phyloP scores from a whole-genome alignment of 2,329 filamentous ascomycete species.

The Ascochyta clinopodiicola region DNA sequence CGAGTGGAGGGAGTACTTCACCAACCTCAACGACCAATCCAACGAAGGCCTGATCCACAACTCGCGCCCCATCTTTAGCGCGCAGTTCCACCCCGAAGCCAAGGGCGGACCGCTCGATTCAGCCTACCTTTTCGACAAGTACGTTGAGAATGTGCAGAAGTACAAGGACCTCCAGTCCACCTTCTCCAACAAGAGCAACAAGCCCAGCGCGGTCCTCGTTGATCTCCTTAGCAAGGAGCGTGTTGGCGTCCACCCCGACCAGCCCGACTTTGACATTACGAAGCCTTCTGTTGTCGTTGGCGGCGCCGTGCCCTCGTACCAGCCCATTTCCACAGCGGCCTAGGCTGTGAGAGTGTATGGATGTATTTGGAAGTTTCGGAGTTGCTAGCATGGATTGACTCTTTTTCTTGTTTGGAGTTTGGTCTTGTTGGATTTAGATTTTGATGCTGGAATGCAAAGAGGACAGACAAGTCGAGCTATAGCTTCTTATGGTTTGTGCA shows the following conservation, averaged over 20 bases:
- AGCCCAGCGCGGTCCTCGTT: slow-evolving; percentile 84
- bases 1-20: slow-evolving; percentile 98
- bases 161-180: slow-evolving; percentile 85
- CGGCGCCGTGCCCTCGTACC: slow-evolving; percentile 38
- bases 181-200: slow-evolving; percentile 80
- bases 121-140: slow-evolving; percentile 95
- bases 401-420: neutral
- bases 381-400: neutral
- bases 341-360: slow-evolving; percentile 9
- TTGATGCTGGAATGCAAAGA: neutral
- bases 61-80: slow-evolving; percentile 94
- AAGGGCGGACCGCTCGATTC: slow-evolving; percentile 97
- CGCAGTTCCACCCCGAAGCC: slow-evolving; percentile 98
- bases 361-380: neutral
- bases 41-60: slow-evolving; percentile 99
- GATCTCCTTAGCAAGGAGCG: slow-evolving; percentile 93
- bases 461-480: neutral
- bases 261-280: slow-evolving; percentile 41
- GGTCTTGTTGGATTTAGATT: neutral
- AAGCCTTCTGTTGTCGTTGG: slow-evolving; percentile 39
- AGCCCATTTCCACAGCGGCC: slow-evolving; percentile 43
- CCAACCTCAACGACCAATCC: slow-evolving; percentile 96
- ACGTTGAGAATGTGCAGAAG: slow-evolving; percentile 84
- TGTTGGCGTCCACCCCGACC: slow-evolving; percentile 73
- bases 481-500: neutral